phyloP scores from a whole-genome alignment of 2,329 filamentous ascomycete genomes.

The Elsinoe perseae region DNA sequence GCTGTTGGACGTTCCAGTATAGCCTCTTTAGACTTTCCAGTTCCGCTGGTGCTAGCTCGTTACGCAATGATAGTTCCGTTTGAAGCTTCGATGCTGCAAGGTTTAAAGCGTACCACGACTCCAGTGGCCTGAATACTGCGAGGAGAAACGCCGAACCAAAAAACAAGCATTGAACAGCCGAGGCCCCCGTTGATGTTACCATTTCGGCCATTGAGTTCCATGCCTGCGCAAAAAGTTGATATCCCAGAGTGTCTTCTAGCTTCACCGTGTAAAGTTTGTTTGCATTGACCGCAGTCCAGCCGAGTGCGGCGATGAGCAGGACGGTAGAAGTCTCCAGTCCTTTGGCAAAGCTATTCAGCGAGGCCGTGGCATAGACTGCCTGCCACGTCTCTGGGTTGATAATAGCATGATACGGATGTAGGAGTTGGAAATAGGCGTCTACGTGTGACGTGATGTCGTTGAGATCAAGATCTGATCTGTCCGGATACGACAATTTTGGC shows the following conservation, averaged over 20 bases:
- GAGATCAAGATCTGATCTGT: not conserved
- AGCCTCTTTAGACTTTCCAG: conserved; percentile 68
- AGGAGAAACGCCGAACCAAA: conserved; percentile 75
- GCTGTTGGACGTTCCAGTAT: conserved; percentile 76
- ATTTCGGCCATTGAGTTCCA: conserved; percentile 70
- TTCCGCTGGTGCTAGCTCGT: conserved; percentile 60
- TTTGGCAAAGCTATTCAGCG: conserved; percentile 58
- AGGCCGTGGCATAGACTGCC: conserved; percentile 20
- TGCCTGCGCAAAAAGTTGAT: conserved; percentile 68
- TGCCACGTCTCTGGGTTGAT: conserved; percentile 14
- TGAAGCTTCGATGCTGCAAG: conserved; percentile 77
- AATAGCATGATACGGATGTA: conserved; percentile 9
- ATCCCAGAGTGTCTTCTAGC: not conserved
- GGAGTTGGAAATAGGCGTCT: conserved; percentile 8
- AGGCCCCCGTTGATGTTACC: conserved; percentile 71
- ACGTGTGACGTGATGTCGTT: conserved; percentile 12
- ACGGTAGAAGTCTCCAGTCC: conserved; percentile 78
- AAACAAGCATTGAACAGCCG: conserved; percentile 72
- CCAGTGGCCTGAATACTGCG: conserved; percentile 71
- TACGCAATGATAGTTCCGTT: conserved; percentile 65
- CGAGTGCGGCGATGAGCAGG: conserved; percentile 66
- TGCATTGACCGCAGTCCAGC: conserved; percentile 65
- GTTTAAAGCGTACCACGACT: conserved; percentile 74
- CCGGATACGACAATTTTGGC: not conserved
- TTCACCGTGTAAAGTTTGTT: conserved; percentile 42